Evolutionary conservation across 164 flowering plant genomes (phyloP), one percentile per base, ranked within the genome.

Genomic region (Taxillus chinensis): DNA sequence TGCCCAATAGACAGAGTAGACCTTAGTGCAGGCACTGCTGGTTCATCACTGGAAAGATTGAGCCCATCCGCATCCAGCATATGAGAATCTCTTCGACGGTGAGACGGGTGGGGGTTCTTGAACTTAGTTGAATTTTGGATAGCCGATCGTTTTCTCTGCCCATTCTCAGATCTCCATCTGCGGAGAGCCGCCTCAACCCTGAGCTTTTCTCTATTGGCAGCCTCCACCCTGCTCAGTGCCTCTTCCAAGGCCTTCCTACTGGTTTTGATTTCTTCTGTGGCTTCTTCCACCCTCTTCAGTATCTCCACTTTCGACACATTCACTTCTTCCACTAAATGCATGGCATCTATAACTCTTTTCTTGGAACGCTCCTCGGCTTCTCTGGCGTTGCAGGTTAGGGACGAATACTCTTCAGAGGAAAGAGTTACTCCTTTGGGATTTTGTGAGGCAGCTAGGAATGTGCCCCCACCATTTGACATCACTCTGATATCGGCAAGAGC

Each of bases 1-100:
- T 93, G 93, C 42, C 96, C 99, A 6, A 93, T 90, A 37, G 97
- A 93, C 41, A 90, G 52, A 11, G 97, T 87, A 7, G 88, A 80
- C 71, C 70, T 82, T 61, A 84, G 56, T 63, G 73, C 82, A 12
- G 87, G 89, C 45, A 59, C 76, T 39, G 78, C 55, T 27, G 27
- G 27, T 11, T 70, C 81, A 41, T 86, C 87, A 49, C 40, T 67
- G 3, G 55, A 74, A 55, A 82, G 46, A 61, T 76, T 75, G 61
- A 77, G 45, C 27, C 87, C 87, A 69, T 83, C 83, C 2, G 83
- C 79, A 71, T 87, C 91, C 58, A 74, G 61, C 51, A 79, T 62
- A 8, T 71, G 67, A 46, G 83, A 68, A 59, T 87, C 90, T 72
- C 73, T 86, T 43, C 86, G 71, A 5, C 74, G 76, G 41, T 73